Percentiles rank a stretch among this genome's conserved stretches.
These are phyloP conservation scores for Chimonanthus praecox DNA, from an alignment of 164 flowering plant species.

Conservation along the genomic window DNA sequence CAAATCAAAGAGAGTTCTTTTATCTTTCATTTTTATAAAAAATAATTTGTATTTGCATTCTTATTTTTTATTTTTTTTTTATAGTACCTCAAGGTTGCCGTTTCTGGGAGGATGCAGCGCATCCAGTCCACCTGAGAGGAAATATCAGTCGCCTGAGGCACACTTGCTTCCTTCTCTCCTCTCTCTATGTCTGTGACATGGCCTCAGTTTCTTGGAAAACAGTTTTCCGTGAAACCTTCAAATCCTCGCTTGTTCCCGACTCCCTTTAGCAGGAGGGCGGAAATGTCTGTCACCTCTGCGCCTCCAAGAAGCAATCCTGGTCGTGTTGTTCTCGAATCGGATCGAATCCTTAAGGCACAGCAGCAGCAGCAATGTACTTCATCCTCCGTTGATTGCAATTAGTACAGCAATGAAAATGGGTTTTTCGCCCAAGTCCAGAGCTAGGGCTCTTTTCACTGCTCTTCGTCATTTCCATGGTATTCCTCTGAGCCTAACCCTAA, in stretches of 20 bases:
- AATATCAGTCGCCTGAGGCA: not conserved
- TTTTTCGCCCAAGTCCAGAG: conserved; percentile 15
- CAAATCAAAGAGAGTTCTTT: too few species aligned
- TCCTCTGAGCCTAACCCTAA: too few species aligned
- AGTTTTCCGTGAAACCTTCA: not conserved
- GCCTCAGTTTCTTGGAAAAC: conserved; percentile 6
- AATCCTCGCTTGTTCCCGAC: not conserved
- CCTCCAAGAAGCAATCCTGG: not conserved
- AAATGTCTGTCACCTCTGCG: not conserved
- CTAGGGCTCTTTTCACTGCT: conserved; percentile 20
- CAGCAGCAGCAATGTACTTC: not conserved
- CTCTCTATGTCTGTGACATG: conserved; percentile 1
- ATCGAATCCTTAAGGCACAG: conserved; percentile 2
- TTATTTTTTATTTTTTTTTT: too few species aligned
- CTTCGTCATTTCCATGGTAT: conserved; percentile 24
- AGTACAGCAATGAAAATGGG: conserved; percentile 5
- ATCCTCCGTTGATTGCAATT: not conserved
- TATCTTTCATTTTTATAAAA: too few species aligned
- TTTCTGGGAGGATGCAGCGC: too few species aligned
- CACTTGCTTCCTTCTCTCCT: not conserved
- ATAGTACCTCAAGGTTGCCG: too few species aligned
- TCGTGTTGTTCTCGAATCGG: not conserved
- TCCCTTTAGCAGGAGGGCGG: not conserved
- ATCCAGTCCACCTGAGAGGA: too few species aligned
- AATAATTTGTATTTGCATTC: too few species aligned